Percentiles rank a stretch among this genome's conserved stretches.
phyloP scores from a whole-genome alignment of 179 eudicot species.

The Carnegiea gigantea region DNA sequence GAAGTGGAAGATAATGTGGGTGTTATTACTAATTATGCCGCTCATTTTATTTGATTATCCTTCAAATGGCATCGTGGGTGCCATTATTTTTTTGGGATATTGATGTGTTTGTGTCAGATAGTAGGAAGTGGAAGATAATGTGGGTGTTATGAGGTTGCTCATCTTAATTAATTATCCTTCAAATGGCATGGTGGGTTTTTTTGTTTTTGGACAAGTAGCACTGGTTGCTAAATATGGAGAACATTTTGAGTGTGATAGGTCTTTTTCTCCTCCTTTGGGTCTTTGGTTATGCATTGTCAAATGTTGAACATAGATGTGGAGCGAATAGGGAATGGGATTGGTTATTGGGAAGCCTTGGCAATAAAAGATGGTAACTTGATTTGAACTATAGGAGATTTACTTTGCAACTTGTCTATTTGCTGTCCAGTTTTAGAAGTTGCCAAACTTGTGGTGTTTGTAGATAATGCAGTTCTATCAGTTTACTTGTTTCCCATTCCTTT shows the following conservation, averaged over 20 bases:
- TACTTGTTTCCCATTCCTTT: not conserved
- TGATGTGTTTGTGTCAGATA: not conserved
- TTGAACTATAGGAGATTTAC: constrained; percentile 1
- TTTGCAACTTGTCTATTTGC: not conserved
- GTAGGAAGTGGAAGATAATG: not conserved
- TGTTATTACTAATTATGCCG: no score
- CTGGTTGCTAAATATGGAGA: constrained; percentile 14
- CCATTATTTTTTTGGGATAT: not conserved
- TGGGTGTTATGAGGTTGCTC: not conserved
- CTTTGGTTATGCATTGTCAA: not conserved
- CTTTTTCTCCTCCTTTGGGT: not conserved
- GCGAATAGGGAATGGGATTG: not conserved
- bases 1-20: no score
- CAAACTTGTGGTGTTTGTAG: not conserved
- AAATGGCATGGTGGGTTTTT: not conserved
- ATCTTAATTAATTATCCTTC: constrained; percentile 9
- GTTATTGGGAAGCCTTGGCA: not conserved
- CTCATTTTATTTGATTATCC: no score
- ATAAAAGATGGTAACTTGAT: not conserved
- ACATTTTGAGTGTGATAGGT: constrained; percentile 6
- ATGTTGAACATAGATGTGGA: not conserved
- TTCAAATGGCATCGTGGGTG: no score
- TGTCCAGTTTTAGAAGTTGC: not conserved
- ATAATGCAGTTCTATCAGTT: not conserved
- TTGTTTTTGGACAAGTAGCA: not conserved